Conservation (phyloP, 1,139 yeast genomes). For the Wickerhamomyces sp. region DNA sequence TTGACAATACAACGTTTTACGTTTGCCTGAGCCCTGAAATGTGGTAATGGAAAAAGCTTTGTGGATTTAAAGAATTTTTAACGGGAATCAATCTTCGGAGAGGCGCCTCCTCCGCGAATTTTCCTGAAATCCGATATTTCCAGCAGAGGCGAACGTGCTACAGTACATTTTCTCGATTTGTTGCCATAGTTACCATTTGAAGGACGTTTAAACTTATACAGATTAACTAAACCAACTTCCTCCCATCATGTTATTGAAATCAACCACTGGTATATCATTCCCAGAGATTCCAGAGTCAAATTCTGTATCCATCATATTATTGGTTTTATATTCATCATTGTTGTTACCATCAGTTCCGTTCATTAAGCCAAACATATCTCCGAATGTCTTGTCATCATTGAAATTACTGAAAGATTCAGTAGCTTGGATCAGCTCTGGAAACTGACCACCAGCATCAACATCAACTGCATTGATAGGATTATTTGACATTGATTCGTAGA, state of each 20-base stretch:
- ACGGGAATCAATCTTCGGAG: neutral
- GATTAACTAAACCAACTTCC: constrained; percentile 12
- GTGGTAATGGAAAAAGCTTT: neutral
- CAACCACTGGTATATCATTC: constrained; percentile 2
- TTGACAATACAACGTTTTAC: too few species aligned
- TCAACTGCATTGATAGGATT: constrained; percentile 9
- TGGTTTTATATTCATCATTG: too few species aligned
- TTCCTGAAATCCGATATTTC: too few species aligned
- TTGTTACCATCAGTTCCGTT: too few species aligned
- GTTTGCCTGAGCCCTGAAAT: too few species aligned
- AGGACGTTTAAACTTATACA: too few species aligned
- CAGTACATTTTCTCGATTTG: too few species aligned
- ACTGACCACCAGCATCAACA: constrained; percentile 8
- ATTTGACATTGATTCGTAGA: constrained; percentile 2
- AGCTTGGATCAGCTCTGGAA: constrained; percentile 11
- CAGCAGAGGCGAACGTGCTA: too few species aligned
- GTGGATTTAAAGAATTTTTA: constrained; percentile 1
- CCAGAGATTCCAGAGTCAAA: neutral
- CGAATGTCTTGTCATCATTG: constrained; percentile 15
- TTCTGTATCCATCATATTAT: neutral
- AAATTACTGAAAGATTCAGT: constrained; percentile 12
- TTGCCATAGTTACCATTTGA: too few species aligned
- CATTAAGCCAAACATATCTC: constrained; percentile 17
- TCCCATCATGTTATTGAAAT: constrained; percentile 1
- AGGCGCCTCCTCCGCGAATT: neutral